A percentile compares a stretch with the other conserved stretches of the same genome.
Evolutionary conservation across 441 rosid genomes (phyloP).

Genomic region (Populus hybrid): DNA sequence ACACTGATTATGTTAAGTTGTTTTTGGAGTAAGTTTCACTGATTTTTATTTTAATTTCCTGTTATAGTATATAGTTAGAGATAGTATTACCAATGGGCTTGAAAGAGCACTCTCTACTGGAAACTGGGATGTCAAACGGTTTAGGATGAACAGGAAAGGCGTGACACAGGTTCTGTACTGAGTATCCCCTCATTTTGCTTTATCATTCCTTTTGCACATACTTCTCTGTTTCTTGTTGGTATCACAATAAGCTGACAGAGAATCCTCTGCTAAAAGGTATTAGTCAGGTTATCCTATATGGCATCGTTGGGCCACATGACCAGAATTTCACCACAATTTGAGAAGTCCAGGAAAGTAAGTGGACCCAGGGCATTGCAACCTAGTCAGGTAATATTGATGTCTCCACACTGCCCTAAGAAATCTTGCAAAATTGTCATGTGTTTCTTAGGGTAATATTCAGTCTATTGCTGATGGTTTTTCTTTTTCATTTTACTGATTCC

Average conservation of each 20-base stretch:
- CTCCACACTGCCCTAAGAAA: slow-evolving; percentile 12
- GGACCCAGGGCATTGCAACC: slow-evolving; percentile 99
- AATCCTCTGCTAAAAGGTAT: slow-evolving; percentile 46
- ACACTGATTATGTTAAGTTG: background rate
- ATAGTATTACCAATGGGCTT: slow-evolving; percentile 54
- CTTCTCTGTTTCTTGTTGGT: slow-evolving; percentile 8
- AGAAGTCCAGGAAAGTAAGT: slow-evolving; percentile 98
- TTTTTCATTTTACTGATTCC: background rate
- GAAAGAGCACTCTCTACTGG: slow-evolving; percentile 97
- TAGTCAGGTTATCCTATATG: slow-evolving; percentile 77
- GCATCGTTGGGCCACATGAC: slow-evolving; percentile 85
- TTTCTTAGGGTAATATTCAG: slow-evolving; percentile 2
- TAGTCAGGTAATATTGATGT: slow-evolving; percentile 66
- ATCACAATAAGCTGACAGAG: slow-evolving; percentile 16
- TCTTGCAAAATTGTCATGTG: background rate
- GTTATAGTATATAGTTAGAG: slow-evolving; percentile 42
- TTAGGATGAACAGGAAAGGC: slow-evolving; percentile 97
- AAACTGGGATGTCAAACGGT: slow-evolving; percentile 88
- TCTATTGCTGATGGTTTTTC: slow-evolving; percentile 5
- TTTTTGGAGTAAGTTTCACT: background rate
- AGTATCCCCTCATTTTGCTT: slow-evolving; percentile 11
- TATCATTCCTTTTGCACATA: slow-evolving; percentile 16
- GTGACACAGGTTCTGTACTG: slow-evolving; percentile 71
- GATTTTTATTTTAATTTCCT: slow-evolving; percentile 1
- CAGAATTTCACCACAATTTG: slow-evolving; percentile 82